Percentiles rank a stretch among this genome's conserved stretches.
These are phyloP conservation scores for Tardiomyces blankii DNA, from an alignment of 1,139 yeast genomes.

Conservation along the genomic window DNA sequence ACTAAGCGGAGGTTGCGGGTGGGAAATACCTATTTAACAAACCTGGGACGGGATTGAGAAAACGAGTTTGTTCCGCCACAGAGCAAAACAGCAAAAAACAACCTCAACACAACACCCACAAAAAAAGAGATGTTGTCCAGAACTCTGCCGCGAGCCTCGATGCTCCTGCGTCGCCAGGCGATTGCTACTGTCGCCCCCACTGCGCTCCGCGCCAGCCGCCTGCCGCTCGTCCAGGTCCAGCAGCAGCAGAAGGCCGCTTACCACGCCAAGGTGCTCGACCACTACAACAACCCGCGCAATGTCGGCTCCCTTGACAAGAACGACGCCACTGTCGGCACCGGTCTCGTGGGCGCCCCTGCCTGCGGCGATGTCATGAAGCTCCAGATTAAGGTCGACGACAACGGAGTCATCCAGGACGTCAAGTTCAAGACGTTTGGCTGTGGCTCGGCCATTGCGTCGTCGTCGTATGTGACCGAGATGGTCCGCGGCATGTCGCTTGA, in stretches of 20 bases:
- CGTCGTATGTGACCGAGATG: slow-evolving; percentile 88
- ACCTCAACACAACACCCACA: neutral
- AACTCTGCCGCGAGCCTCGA: neutral
- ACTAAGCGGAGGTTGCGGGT: neutral
- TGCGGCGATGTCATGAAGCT: slow-evolving; percentile 99
- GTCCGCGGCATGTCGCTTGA: slow-evolving; percentile 93
- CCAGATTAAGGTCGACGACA: slow-evolving; percentile 85
- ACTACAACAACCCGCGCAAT: slow-evolving; percentile 91
- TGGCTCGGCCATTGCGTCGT: slow-evolving; percentile 95
- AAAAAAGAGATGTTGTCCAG: neutral
- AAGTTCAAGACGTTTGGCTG: slow-evolving; percentile 98
- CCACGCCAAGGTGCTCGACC: slow-evolving; percentile 53
- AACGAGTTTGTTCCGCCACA: too few relatives aligned
- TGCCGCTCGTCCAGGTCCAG: neutral
- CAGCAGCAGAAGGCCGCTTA: slow-evolving; percentile 11
- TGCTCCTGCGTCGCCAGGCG: neutral
- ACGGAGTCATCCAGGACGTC: slow-evolving; percentile 88
- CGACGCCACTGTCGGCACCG: slow-evolving; percentile 81
- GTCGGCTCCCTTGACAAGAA: slow-evolving; percentile 86
- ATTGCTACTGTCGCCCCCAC: neutral
- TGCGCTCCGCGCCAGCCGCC: neutral
- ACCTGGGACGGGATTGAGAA: too few relatives aligned
- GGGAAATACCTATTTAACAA: neutral
- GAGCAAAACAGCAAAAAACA: too few relatives aligned
- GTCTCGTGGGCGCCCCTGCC: slow-evolving; percentile 95